Evolutionary conservation across 768 basidiomycete genomes (phyloP), one percentile per base, ranked within the genome.

Genomic region (Boletus eberwhitei): DNA sequence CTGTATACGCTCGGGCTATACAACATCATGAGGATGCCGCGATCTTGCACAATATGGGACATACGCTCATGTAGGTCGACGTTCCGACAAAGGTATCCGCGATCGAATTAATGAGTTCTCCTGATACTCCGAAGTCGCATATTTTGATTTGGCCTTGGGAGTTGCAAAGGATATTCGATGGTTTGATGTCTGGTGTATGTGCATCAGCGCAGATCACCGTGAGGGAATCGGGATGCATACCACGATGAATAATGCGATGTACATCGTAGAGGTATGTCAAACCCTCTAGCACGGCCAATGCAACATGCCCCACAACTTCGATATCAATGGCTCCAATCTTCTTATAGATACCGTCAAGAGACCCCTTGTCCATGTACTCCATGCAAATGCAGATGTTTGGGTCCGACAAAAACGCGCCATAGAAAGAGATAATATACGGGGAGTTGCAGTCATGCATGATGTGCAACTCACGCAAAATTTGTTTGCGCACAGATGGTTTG

Each of bases 351-450:
- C 87, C 85, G 70, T 99, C 97, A 9, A 97, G 78, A 9, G 87
- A 93, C 57, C 93, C 90, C 71, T 92, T 94, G 79, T 96, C 89
- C 90, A 89, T 89, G 71, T 74, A 90, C 70, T 99, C 97, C 88
- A 99, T 98, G 74, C 94, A 98, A 49, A 98, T 96, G 72, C 97
- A 97, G 67, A 99, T 96, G 66, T 98, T 98, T 13, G 96, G 96
- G 72, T 99, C 97, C 3, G 90, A 86, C 32, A 98, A 78, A 75
- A 93, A 99, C 49, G 97, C 97, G 57, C 97, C 97, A 68, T 88
- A 95, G 77, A 98, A 99, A 0, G 91, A 94, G 64, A 99, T 90
- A 69, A 99, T 99, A 71, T 93, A 91, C 51, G 81, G 83, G 8
- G 92, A 95, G 60, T 88, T 80, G 74, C 96, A 98, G 73, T 97